phyloP scores from a whole-genome alignment of 176 grass and related monocot genomes.

The Aegilops umbellulata region DNA sequence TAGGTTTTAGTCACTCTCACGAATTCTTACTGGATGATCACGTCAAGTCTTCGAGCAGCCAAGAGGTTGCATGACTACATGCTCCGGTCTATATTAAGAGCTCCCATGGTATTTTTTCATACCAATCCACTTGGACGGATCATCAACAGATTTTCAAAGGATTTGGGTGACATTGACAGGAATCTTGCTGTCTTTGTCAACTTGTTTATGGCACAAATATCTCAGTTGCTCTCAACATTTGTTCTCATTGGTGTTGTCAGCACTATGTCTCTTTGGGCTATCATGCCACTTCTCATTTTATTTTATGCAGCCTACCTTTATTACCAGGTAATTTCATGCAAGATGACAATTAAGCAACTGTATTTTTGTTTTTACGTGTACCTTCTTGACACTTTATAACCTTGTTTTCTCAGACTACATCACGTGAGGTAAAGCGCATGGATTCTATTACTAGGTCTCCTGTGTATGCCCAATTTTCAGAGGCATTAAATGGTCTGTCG shows the following conservation, averaged over 20 bases:
- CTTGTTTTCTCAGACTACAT: slow-evolving; percentile 61
- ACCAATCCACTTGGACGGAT: slow-evolving; percentile 98
- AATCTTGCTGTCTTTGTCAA: slow-evolving; percentile 84
- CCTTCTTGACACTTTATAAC: slow-evolving; percentile 30
- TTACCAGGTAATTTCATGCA: slow-evolving; percentile 78
- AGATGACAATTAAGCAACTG: slow-evolving; percentile 1
- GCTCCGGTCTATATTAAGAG: slow-evolving; percentile 96
- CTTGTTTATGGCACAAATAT: slow-evolving; percentile 92
- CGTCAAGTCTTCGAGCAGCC: slow-evolving; percentile 77
- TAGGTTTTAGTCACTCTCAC: slow-evolving; percentile 79
- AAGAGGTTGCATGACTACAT: slow-evolving; percentile 88
- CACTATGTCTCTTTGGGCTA: slow-evolving; percentile 95
- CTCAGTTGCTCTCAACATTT: slow-evolving; percentile 94
- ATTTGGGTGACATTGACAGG: slow-evolving; percentile 88
- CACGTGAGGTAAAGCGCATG: slow-evolving; percentile 91
- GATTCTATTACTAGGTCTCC: slow-evolving; percentile 97
- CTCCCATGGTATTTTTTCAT: slow-evolving; percentile 96
- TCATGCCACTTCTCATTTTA: slow-evolving; percentile 94
- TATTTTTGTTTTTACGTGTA: slow-evolving; percentile 20
- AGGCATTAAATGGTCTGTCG: slow-evolving; percentile 94
- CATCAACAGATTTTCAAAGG: slow-evolving; percentile 99
- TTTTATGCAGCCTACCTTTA: slow-evolving; percentile 93
- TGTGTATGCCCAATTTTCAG: slow-evolving; percentile 93
- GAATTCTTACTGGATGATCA: slow-evolving; percentile 87
- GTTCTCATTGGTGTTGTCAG: slow-evolving; percentile 94